A percentile compares a stretch with the other conserved stretches of the same genome.
Conservation (phyloP, 805 yeast species). For the Yamadazyma olivae region DNA sequence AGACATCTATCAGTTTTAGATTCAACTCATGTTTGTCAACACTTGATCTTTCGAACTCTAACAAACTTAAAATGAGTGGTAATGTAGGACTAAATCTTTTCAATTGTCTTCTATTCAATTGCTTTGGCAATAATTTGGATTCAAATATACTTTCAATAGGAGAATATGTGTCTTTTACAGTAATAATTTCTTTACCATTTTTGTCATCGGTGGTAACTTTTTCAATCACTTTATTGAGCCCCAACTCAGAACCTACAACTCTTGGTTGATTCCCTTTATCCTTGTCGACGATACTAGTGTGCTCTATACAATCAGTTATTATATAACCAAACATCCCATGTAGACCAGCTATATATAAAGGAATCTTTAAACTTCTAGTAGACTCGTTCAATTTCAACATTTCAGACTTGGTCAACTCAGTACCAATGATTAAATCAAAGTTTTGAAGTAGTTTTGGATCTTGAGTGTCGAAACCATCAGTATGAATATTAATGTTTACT, state of each 20-base stretch:
- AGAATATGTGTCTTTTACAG: conserved; percentile 34
- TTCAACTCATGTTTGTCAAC: conserved; percentile 29
- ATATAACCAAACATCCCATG: conserved; percentile 85
- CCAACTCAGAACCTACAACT: conserved; percentile 47
- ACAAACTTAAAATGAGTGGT: conserved; percentile 57
- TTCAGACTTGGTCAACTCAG: conserved; percentile 51
- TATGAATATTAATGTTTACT: conserved; percentile 54
- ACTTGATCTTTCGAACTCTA: conserved; percentile 38
- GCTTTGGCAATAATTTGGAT: conserved; percentile 37
- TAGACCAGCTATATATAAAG: conserved; percentile 64
- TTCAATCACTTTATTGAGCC: conserved; percentile 38
- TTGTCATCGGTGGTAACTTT: conserved; percentile 29
- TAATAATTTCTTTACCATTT: conserved; percentile 40
- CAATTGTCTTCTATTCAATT: conserved; percentile 42
- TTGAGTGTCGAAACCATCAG: conserved; percentile 18
- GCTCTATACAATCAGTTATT: conserved; percentile 72
- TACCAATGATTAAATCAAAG: conserved; percentile 73
- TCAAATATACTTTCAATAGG: conserved; percentile 33
- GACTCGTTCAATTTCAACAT: conserved; percentile 48
- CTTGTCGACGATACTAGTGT: conserved; percentile 52
- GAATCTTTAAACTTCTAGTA: conserved; percentile 55
- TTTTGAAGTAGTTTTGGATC: conserved; percentile 39
- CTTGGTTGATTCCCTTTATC: conserved; percentile 44
- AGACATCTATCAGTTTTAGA: conserved; percentile 22
- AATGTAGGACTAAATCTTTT: conserved; percentile 53